These are phyloP conservation scores for Lolium rigidum DNA, from an alignment of 176 grass and related monocot genomes.

Conservation along the genomic window DNA sequence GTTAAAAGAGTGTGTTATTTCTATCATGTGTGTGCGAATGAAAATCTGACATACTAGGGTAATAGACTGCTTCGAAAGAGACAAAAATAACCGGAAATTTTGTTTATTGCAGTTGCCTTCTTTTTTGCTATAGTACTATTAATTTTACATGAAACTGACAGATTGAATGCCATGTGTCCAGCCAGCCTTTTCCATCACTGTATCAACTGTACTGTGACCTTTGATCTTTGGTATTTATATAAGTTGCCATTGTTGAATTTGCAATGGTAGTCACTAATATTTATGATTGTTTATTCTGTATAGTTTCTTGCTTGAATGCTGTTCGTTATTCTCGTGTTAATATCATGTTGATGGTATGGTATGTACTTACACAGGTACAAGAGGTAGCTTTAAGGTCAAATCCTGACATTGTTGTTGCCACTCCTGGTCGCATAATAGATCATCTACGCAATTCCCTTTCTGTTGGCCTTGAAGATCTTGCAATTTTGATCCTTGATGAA, in stretches of 20 bases:
- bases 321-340: not conserved
- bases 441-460: conserved; percentile 89
- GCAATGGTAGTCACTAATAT: not conserved
- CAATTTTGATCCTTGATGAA: conserved; percentile 96
- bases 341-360: conserved; percentile 36
- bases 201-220: not conserved
- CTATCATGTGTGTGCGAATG: not conserved
- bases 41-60: not conserved
- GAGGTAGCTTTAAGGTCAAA: conserved; percentile 90
- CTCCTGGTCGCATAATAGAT: conserved; percentile 96
- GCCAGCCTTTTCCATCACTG: not conserved
- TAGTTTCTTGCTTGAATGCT: conserved; percentile 17
- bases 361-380: conserved; percentile 67
- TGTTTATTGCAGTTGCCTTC: not conserved
- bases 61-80: not conserved
- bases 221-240: conserved; percentile 3
- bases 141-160: not conserved
- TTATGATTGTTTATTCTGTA: not conserved
- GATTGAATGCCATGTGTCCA: not conserved
- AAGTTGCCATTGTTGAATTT: not conserved
- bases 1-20: not conserved
- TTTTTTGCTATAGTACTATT: not conserved
- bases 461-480: conserved; percentile 92
- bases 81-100: conserved; percentile 4
- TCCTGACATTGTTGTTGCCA: conserved; percentile 98